Conservation (phyloP, 148 eudicot genomes). For the Amaranthus hypochondriacus region DNA sequence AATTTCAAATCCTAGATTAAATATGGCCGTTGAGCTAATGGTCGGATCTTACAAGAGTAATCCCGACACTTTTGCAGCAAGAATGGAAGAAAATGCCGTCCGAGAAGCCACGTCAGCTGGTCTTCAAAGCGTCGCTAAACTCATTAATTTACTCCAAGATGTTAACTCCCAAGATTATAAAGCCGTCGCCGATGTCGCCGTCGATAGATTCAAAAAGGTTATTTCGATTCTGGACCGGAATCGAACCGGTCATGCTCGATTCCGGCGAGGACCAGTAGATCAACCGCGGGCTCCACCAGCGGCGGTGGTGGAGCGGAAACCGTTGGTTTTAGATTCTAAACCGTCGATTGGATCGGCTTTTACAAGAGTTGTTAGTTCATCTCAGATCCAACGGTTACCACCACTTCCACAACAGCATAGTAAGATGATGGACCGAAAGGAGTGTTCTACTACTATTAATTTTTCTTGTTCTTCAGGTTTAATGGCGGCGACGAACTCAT, state of each 20-base stretch:
- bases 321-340: constrained; percentile 23
- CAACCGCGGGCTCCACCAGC: neutral
- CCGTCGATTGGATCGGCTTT: constrained; percentile 29
- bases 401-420: constrained; percentile 36
- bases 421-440: constrained; percentile 28
- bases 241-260: constrained; percentile 90
- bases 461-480: constrained; percentile 34
- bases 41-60: constrained; percentile 27
- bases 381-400: constrained; percentile 68
- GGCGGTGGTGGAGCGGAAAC: neutral
- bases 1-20: neutral
- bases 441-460: constrained; percentile 49
- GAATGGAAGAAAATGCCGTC: constrained; percentile 58
- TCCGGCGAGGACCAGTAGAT: constrained; percentile 65
- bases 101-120: constrained; percentile 80
- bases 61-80: constrained; percentile 18
- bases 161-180: constrained; percentile 41
- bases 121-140: constrained; percentile 73
- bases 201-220: constrained; percentile 71
- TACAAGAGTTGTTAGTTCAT: constrained; percentile 31
- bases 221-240: constrained; percentile 66
- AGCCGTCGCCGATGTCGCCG: constrained; percentile 73
- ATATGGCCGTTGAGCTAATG: constrained; percentile 84
- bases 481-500: constrained; percentile 50
- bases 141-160: constrained; percentile 43